Evolutionary conservation across 768 basidiomycete genomes (phyloP).

Genomic region (Jaapia argillacea): DNA sequence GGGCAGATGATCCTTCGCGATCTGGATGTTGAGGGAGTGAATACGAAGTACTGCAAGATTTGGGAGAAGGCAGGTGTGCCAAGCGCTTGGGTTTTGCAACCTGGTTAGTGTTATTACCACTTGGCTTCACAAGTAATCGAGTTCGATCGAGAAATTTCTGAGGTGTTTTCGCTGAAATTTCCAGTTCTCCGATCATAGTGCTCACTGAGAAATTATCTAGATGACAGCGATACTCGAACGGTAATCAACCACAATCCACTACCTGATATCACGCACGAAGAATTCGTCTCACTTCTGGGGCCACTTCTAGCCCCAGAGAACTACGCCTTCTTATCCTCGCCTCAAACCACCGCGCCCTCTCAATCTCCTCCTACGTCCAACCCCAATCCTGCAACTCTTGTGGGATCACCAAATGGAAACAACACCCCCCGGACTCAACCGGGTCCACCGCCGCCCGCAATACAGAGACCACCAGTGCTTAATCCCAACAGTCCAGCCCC

Average conservation of each 20-base stretch:
- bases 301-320: slow-evolving; percentile 81
- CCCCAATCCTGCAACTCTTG: slow-evolving; percentile 22
- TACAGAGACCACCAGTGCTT: slow-evolving; percentile 24
- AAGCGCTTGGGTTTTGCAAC: slow-evolving; percentile 72
- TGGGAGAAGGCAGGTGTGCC: slow-evolving; percentile 68
- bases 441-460: slow-evolving; percentile 10
- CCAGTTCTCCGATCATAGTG: too few relatives aligned
- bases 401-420: not conserved
- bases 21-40: slow-evolving; percentile 57
- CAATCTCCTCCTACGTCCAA: slow-evolving; percentile 11
- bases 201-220: slow-evolving; percentile 21
- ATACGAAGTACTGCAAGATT: slow-evolving; percentile 64
- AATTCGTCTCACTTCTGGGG: slow-evolving; percentile 71
- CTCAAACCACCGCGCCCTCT: slow-evolving; percentile 12
- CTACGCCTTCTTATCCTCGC: slow-evolving; percentile 34
- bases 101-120: slow-evolving; percentile 31
- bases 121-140: too few relatives aligned
- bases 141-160: too few relatives aligned
- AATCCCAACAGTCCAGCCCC: slow-evolving; percentile 61
- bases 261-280: slow-evolving; percentile 80
- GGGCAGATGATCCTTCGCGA: slow-evolving; percentile 53
- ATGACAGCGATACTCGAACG: slow-evolving; percentile 48
- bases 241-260: slow-evolving; percentile 84
- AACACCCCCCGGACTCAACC: slow-evolving; percentile 13
- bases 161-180: too few relatives aligned